A percentile compares a stretch with the other conserved stretches of the same genome.
phyloP scores from a whole-genome alignment of 805 yeast genomes.

The Suhomyces vadensis region DNA sequence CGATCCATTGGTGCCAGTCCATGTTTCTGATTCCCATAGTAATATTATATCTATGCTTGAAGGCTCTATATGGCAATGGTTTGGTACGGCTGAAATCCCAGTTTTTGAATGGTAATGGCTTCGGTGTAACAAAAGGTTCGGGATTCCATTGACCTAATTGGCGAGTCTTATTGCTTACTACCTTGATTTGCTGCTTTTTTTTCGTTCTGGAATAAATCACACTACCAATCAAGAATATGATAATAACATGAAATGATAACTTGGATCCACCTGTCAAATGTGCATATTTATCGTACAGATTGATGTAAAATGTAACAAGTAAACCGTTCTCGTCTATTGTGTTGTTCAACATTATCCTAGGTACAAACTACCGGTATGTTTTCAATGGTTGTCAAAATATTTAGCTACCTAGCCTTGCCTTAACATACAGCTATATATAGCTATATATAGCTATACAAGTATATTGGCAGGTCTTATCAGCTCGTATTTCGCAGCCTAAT shows the following conservation, averaged over 20 bases:
- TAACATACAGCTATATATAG: neutral
- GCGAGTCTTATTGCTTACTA: constrained; percentile 42
- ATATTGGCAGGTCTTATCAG: constrained; percentile 5
- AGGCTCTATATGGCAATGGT: constrained; percentile 67
- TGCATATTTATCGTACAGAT: constrained; percentile 7
- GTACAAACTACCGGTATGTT: neutral
- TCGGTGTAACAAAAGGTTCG: constrained; percentile 51
- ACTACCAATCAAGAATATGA: neutral
- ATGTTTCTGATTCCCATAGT: constrained; percentile 70
- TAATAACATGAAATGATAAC: neutral
- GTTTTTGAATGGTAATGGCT: constrained; percentile 45
- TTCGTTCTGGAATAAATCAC: neutral
- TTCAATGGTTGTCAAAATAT: no score
- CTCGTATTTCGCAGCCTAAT: constrained; percentile 12
- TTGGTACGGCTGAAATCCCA: constrained; percentile 53
- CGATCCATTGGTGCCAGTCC: constrained; percentile 66
- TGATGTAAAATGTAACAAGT: constrained; percentile 2
- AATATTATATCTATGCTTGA: constrained; percentile 61
- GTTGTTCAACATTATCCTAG: neutral
- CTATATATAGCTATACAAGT: neutral
- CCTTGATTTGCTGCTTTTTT: neutral
- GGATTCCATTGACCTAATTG: constrained; percentile 55
- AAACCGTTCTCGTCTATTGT: constrained; percentile 3
- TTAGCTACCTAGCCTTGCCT: no score
- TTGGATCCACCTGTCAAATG: constrained; percentile 6